Base-by-base conservation (phyloP, 495 filamentous ascomycete species). In the Xylaria venustula region DNA sequence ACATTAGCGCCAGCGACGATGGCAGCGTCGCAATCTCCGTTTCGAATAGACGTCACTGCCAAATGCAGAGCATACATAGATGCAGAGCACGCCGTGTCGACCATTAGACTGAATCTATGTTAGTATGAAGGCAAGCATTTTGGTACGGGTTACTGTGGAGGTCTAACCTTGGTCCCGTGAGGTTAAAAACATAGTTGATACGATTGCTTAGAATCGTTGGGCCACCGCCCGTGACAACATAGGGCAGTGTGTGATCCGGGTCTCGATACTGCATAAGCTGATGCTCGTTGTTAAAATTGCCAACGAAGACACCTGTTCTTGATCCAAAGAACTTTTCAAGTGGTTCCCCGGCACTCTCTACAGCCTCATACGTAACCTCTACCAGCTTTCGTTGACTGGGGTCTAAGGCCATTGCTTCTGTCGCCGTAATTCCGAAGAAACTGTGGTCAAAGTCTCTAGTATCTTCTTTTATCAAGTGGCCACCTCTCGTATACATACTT, bases 11-110 rank as follows among this genome's bases (percentile, higher is more conserved):
- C 77, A 14, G 71, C 77, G 17, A 84, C 77, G 7, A 83, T 65
- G 5, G 82, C 79, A 36, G 58, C 34, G 17, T 54, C 12, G 48
- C 63, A 23, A 45, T 73, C 72, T 0, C 71, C 66, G 20, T 75
- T 78, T 78, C 84, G 85, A 1, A 92, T 74, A 0, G 85, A 81
- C 58, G 85, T 88, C 67, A 88, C 90, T 19, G 89, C 89, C 17
- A 88, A 71, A 60, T 91, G 74, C 4, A 76, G 36, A 1, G 71
- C 71, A 9, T 71, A 64, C 42, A 75, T 52, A n/a, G 85, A 87
- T 9, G 88, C 90, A 8, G 90, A 93, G 70, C 91, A 95, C 7
- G 91, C 91, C 2, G 91, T 94, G 69, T 95, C 91, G 26, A 93
- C 79, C 45, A 85, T 90, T 67, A 88, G 85, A 40, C 87, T 71